These are phyloP conservation scores for Vavraia culicis DNA, from an alignment of 371 early-diverging fungal species.

Conservation along the genomic window DNA sequence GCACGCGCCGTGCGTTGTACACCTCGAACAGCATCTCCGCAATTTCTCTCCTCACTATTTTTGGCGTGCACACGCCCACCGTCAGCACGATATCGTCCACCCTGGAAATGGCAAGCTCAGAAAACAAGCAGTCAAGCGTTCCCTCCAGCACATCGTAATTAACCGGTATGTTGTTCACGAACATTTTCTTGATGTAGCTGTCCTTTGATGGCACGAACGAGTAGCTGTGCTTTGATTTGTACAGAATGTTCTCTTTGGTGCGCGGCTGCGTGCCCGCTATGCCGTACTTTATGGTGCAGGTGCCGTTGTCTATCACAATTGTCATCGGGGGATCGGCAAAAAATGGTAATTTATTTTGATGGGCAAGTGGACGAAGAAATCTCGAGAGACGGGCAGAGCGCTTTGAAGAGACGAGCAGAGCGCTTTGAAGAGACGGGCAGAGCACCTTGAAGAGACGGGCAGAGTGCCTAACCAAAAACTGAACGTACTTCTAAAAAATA, in stretches of 20 bases:
- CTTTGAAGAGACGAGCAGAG: too few species aligned
- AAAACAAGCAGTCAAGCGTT: slow-evolving; percentile 33
- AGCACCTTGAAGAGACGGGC: too few species aligned
- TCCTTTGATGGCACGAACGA: slow-evolving; percentile 1
- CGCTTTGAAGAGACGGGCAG: too few species aligned
- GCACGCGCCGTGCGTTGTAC: slow-evolving; percentile 33
- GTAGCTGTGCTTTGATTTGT: slow-evolving; percentile 20
- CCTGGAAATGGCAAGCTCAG: slow-evolving; percentile 24
- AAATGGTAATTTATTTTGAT: too few species aligned
- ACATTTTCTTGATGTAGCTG: slow-evolving; percentile 30
- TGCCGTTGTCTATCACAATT: slow-evolving; percentile 42
- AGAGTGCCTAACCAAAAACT: too few species aligned
- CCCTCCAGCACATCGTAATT: slow-evolving; percentile 39
- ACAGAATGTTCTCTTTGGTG: slow-evolving; percentile 36
- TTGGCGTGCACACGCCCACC: slow-evolving; percentile 32
- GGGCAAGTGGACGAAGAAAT: too few species aligned
- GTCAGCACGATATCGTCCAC: slow-evolving; percentile 37
- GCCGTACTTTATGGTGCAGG: slow-evolving; percentile 40
- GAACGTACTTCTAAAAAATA: too few species aligned
- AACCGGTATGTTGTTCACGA: slow-evolving; percentile 38
- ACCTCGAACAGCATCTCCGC: slow-evolving; percentile 31
- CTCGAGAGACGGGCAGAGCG: too few species aligned
- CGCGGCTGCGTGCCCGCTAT: slow-evolving; percentile 2
- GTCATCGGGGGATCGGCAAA: slow-evolving; percentile 7
- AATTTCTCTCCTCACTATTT: slow-evolving; percentile 16